These are phyloP conservation scores for Chaetothyriales sp. DNA, from an alignment of 2,329 filamentous ascomycete genomes.

Conservation along the genomic window DNA sequence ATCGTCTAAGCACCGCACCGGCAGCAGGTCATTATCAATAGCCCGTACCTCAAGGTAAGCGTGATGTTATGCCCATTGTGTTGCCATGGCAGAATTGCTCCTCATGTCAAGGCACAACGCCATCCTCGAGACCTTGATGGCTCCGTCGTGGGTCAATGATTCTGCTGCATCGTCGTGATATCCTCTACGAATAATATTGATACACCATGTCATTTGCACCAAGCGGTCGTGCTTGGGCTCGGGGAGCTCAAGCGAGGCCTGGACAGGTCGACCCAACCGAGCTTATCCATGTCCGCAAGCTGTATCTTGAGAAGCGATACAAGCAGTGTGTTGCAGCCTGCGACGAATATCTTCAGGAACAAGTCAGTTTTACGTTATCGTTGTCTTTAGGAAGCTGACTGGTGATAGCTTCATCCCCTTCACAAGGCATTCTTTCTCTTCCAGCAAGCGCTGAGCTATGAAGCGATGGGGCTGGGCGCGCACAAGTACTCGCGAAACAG, in stretches of 20 bases:
- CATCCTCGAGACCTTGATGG: background rate
- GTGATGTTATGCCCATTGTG: background rate
- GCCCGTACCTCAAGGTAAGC: background rate
- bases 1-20: background rate
- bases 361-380: conserved; percentile 2
- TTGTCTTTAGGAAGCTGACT: background rate
- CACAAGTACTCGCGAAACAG: conserved; percentile 16
- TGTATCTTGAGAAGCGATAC: conserved; percentile 9
- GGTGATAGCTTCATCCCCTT: conserved; percentile 11
- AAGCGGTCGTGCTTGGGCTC: background rate
- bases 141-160: background rate
- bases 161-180: background rate
- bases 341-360: conserved; percentile 6
- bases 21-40: background rate
- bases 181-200: background rate
- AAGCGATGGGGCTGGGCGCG: conserved; percentile 13
- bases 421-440: conserved; percentile 15
- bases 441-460: conserved; percentile 15
- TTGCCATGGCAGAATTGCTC: background rate
- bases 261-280: conserved; percentile 1
- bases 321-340: conserved; percentile 13
- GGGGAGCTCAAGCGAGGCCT: background rate
- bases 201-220: background rate
- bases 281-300: conserved; percentile 7
- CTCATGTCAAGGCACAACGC: background rate